A percentile compares a stretch with the other conserved stretches of the same genome.
These are phyloP conservation scores for Copromyces sp. DNA, from an alignment of 495 filamentous ascomycete species.

Conservation along the genomic window DNA sequence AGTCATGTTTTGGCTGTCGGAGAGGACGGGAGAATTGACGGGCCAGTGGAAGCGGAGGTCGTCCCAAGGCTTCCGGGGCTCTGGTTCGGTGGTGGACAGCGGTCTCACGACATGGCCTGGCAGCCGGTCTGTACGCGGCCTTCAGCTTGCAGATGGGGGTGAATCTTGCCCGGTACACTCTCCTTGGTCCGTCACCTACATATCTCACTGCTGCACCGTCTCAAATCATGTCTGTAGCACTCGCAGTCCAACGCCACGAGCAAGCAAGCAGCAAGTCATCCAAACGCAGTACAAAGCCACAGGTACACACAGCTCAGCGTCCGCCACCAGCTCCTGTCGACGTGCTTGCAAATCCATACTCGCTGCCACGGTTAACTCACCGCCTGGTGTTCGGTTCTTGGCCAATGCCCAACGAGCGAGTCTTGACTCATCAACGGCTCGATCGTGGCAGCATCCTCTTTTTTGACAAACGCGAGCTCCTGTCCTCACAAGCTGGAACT, in stretches of 20 bases:
- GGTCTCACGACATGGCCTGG: not conserved
- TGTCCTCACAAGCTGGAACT: not conserved
- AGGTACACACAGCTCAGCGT: not conserved
- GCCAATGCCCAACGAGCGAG: not conserved
- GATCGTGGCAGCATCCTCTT: not conserved
- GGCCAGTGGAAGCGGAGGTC: not conserved
- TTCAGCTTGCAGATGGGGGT: not conserved
- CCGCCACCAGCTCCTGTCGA: not conserved
- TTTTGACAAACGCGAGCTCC: not conserved
- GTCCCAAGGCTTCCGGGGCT: not conserved
- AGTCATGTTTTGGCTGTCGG: not conserved
- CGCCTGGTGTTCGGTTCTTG: not conserved
- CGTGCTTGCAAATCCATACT: not conserved
- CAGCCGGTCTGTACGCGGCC: not conserved
- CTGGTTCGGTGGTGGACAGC: not conserved
- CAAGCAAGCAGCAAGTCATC: not conserved
- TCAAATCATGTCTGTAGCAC: not conserved
- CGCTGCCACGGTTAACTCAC: not conserved
- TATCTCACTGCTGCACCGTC: not conserved
- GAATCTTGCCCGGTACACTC: not conserved
- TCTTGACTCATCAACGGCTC: not conserved
- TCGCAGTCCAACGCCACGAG: not conserved
- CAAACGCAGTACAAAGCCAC: not conserved
- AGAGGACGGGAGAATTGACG: not conserved
- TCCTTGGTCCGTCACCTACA: not conserved